phyloP scores from a whole-genome alignment of 78 protist species.

The Dictyostelium firmibasis region DNA sequence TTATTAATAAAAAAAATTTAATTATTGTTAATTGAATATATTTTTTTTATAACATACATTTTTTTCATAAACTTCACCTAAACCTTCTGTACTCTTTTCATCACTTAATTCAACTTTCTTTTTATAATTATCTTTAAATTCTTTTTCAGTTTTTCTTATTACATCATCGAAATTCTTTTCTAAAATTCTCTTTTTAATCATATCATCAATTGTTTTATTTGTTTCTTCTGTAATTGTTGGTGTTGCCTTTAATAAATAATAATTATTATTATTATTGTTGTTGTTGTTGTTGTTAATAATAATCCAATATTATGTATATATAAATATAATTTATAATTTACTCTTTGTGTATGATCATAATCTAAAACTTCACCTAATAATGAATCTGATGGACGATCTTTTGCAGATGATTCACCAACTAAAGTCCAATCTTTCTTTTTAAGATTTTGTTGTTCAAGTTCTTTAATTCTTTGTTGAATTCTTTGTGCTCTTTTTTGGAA shows the following conservation, averaged over 20 bases:
- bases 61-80: conserved; percentile 61
- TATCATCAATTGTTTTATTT: conserved; percentile 58
- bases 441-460: conserved; percentile 37
- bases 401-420: conserved; percentile 60
- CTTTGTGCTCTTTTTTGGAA: conserved; percentile 63
- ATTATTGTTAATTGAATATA: no score
- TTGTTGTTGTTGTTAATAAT: neutral
- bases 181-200: conserved; percentile 64
- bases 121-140: conserved; percentile 46
- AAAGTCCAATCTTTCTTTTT: conserved; percentile 74
- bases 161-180: conserved; percentile 79
- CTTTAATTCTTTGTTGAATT: conserved; percentile 46
- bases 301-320: no score
- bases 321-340: neutral
- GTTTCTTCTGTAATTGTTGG: conserved; percentile 65
- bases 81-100: conserved; percentile 71
- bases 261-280: neutral
- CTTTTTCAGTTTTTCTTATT: conserved; percentile 76
- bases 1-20: neutral
- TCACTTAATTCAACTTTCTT: conserved; percentile 48
- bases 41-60: conserved; percentile 1
- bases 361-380: conserved; percentile 66
- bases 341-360: conserved; percentile 77
- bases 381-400: conserved; percentile 77
- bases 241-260: conserved; percentile 34